Conservation (phyloP, 768 basidiomycete genomes). For the Lactarius hengduanensis region DNA sequence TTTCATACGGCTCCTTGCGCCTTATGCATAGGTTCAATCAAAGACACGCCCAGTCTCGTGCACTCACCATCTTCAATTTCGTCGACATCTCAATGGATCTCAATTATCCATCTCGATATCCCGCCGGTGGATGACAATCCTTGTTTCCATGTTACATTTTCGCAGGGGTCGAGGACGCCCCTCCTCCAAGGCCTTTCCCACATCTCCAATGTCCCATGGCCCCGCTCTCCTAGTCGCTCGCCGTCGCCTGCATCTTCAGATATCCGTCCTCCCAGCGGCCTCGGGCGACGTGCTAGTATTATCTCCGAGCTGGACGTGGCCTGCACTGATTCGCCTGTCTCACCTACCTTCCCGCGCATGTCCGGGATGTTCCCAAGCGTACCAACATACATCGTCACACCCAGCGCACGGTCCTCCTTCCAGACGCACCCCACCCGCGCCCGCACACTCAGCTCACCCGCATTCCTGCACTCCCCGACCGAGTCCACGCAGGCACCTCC, state of each 20-base stretch:
- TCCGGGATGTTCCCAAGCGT: not conserved
- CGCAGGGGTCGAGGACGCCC: not conserved
- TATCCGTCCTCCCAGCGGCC: constrained; percentile 30
- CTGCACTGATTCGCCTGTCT: not conserved
- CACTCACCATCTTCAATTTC: constrained; percentile 19
- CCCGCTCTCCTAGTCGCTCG: constrained; percentile 23
- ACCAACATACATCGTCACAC: not conserved
- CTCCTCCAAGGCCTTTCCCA: constrained; percentile 7
- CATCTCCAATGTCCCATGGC: constrained; percentile 9
- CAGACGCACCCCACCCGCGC: not conserved
- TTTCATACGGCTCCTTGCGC: no score
- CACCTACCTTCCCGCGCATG: not conserved
- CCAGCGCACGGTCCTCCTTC: not conserved
- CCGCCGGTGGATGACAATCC: not conserved
- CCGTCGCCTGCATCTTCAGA: constrained; percentile 28
- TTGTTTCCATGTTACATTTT: constrained; percentile 5
- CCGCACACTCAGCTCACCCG: constrained; percentile 24
- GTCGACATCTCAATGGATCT: constrained; percentile 2
- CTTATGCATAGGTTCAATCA: constrained; percentile 2
- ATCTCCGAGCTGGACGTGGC: constrained; percentile 16
- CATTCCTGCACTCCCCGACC: constrained; percentile 1
- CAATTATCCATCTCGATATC: constrained; percentile 5
- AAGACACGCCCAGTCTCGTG: constrained; percentile 7
- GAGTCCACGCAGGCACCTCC: not conserved
- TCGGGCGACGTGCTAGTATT: constrained; percentile 28